Base-by-base conservation (phyloP, 2,329 filamentous ascomycete genomes). In the Seiridium unicorne region DNA sequence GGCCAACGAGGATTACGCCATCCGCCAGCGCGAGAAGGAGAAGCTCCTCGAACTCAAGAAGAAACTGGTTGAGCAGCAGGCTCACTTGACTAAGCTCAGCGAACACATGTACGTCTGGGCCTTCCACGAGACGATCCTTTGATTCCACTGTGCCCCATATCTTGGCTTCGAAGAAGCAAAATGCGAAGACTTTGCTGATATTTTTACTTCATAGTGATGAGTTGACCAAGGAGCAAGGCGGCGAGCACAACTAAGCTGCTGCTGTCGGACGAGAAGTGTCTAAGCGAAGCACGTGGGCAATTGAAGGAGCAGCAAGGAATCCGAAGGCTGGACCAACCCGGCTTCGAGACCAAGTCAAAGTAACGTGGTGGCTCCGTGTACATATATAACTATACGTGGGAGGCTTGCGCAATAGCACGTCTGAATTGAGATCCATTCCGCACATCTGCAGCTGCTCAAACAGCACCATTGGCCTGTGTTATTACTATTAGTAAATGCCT, bases 21-120 rank as follows among this genome's bases (percentile, higher is more conserved):
- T 99, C 79, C 87, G 87, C 71, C 82, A 90, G 81, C 91, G 93
- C 74, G 95, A 98, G 85, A 87, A 88, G 80, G 88, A 93, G 81
- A 97, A 97, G 92, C 89, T 97, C 64, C 69, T 84, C 57, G 85
- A 86, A 74, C 87, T 97, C 69, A 89, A 86, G 78, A 82, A 84
- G 80, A 87, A 86, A 81, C 84, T 97, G 66, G 72, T 77, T 64
- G 87, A 91, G 77, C 92, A 97, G 81, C 87, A 91, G 76, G 79
- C 87, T 67, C 92, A 96, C 81, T 86, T 97, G 66, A 83, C 94
- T 73, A 89, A 93, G 75, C 87, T 97, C 64, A 88, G 92, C 70
- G 85, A 90, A 72, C 91, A 96, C 84, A 93, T 97, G 92, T 95
- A 79, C 73, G 89, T 79, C 57, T 53, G 38, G 53, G 57, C 48